Base-by-base conservation (phyloP, 164 flowering plant species). In the Vitis amurensis region DNA sequence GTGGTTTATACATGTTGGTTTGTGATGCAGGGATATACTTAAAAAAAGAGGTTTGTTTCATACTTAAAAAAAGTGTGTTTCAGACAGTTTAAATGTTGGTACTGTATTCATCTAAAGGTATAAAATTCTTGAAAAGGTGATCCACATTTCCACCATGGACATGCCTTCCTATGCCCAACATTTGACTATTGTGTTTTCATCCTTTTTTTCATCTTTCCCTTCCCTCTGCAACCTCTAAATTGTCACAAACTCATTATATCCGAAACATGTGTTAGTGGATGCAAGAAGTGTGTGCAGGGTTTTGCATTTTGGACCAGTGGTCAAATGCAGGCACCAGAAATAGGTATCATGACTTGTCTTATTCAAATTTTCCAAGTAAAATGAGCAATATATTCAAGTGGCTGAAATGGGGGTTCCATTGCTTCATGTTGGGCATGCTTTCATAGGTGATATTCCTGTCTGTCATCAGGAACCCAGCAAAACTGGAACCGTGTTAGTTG, bases 1-100 rank as follows among this genome's bases (percentile, higher is more conserved):
- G 44, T 60, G 50, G 50, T 11, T 66, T 70, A 14, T 56, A 17
- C 14, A 9, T 17, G 13, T 16, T 27, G 17, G 12, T 44, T 19
- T 61, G 44, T 63, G 66, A 47, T 48, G 52, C 66, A 47, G 66
- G 66, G 29, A 47, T 63, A 9, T 63, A n/a, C 29, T 47, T 37
- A 3, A 37, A 37, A 37, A 37, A 37, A 37, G 0, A 37, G 7
- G 7, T 37, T 37, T 37, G 44, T 37, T 37, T 37, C 44, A 37
- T 37, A 37, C 44, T 37, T 37, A 37, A 37, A 6, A 23, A 37
- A 6, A 0, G 44, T 37, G 44, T 3, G 4, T 37, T 37, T 37
- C 44, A 6, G 4, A 37, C 44, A 37, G 19, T 14, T 14, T 23
- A 23, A 23, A 23, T 23, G 27, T 23, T 29, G 16, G 50, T 37